phyloP scores from a whole-genome alignment of 495 filamentous ascomycete species.

The Xylaria cubensis region DNA sequence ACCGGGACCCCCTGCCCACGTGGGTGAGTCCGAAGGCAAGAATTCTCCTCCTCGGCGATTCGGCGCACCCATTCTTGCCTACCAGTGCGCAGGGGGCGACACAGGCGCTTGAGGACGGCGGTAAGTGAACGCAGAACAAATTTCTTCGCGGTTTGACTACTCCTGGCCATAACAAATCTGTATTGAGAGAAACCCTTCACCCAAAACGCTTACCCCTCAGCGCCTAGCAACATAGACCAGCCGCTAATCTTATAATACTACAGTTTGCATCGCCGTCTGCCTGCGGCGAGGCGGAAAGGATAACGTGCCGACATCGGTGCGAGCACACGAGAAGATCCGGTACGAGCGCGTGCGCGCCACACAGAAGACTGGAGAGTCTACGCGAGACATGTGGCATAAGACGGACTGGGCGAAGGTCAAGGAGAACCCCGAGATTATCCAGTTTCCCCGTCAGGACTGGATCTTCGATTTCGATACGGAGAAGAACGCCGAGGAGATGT shows the following conservation, averaged over 20 bases:
- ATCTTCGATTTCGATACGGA: conserved; percentile 63
- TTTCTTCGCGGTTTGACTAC: neutral
- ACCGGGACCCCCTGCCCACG: conserved; percentile 65
- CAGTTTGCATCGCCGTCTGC: conserved; percentile 63
- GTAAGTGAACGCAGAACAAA: neutral
- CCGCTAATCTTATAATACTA: neutral
- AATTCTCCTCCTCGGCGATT: conserved; percentile 65
- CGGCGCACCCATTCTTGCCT: conserved; percentile 70
- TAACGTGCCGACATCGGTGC: conserved; percentile 53
- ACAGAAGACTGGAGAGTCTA: conserved; percentile 62
- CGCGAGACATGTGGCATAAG: conserved; percentile 63
- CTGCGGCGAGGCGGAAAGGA: conserved; percentile 61
- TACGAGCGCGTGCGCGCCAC: conserved; percentile 54
- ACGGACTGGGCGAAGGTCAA: conserved; percentile 61
- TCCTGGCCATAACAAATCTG: neutral
- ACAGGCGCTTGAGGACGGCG: conserved; percentile 69
- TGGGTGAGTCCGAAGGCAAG: conserved; percentile 66
- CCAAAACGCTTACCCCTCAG: neutral
- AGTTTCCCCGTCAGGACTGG: conserved; percentile 63
- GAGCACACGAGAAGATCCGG: conserved; percentile 58
- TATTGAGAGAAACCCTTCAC: neutral
- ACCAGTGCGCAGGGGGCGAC: conserved; percentile 69
- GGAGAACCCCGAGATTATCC: conserved; percentile 58
- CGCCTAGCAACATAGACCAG: neutral
- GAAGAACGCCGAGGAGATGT: conserved; percentile 60